phyloP scores from a whole-genome alignment of 176 grass and related monocot species.

The Microstegium vimineum region DNA sequence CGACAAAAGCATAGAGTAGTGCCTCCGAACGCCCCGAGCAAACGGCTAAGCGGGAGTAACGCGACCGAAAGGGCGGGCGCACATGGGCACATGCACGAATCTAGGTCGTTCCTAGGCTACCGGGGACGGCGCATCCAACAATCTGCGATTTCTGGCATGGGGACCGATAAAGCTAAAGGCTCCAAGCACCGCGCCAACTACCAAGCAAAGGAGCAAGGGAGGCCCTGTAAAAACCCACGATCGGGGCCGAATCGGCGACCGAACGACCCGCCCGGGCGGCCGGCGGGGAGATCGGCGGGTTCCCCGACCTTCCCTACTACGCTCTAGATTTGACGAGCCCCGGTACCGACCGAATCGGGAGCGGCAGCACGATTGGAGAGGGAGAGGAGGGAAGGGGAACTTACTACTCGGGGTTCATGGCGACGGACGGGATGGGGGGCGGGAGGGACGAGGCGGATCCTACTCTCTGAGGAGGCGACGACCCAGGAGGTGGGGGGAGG shows the following conservation, averaged over 20 bases:
- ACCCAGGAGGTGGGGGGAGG: background rate
- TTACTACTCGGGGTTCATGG: constrained; percentile 60
- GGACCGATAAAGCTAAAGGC: background rate
- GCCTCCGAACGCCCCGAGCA: background rate
- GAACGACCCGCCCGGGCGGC: background rate
- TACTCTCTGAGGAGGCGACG: constrained; percentile 3
- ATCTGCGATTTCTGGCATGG: constrained; percentile 9
- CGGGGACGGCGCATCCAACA: background rate
- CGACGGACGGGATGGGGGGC: background rate
- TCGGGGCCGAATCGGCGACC: background rate
- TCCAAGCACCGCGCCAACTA: background rate
- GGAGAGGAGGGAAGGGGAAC: background rate
- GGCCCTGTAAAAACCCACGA: background rate
- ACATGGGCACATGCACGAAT: background rate
- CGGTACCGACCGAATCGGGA: background rate
- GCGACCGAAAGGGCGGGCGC: background rate
- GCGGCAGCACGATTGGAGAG: background rate
- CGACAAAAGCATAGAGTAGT: background rate
- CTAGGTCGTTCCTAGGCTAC: background rate
- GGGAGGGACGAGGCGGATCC: background rate
- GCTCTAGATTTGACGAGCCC: background rate
- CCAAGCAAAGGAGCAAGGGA: background rate
- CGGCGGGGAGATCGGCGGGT: constrained; percentile 27
- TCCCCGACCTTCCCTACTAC: background rate
- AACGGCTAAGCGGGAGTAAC: background rate